These are phyloP conservation scores for Talaromyces verruculosus DNA, from an alignment of 2,329 filamentous ascomycete species.

Conservation along the genomic window DNA sequence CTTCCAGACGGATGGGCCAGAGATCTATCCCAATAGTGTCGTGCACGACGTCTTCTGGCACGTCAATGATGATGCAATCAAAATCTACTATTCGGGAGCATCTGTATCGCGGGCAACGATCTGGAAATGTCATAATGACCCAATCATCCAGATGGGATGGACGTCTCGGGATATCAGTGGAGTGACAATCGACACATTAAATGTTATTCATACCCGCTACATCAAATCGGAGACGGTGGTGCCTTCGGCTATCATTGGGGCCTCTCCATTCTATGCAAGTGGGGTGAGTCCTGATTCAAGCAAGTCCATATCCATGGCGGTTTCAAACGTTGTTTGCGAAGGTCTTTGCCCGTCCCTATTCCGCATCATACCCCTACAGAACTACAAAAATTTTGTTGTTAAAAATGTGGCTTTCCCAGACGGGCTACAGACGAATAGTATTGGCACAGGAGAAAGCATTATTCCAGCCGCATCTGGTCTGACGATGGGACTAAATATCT, in stretches of 20 bases:
- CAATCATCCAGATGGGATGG: constrained; percentile 42
- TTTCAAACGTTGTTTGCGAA: constrained; percentile 13
- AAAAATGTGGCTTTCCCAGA: not conserved
- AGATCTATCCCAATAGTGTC: constrained; percentile 35
- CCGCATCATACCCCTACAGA: constrained; percentile 6
- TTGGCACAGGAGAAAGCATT: not conserved
- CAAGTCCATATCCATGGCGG: constrained; percentile 3
- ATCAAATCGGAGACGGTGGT: not conserved
- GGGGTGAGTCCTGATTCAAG: not conserved
- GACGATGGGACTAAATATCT: not conserved
- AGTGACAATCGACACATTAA: constrained; percentile 25
- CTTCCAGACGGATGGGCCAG: constrained; percentile 40
- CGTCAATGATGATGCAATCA: constrained; percentile 39
- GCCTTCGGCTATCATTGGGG: constrained; percentile 1
- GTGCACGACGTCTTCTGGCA: constrained; percentile 40
- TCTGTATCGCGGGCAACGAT: constrained; percentile 37
- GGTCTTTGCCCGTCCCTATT: constrained; percentile 13
- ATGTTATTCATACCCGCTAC: constrained; percentile 16
- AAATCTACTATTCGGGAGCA: constrained; percentile 40
- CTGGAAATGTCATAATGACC: constrained; percentile 42
- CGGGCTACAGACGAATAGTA: not conserved
- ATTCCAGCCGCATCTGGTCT: not conserved
- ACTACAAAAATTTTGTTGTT: not conserved
- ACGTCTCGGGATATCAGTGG: constrained; percentile 30
- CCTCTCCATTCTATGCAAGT: not conserved